Evolutionary conservation across 495 filamentous ascomycete species (phyloP).

Genomic region (Hypoxylon trugodes): DNA sequence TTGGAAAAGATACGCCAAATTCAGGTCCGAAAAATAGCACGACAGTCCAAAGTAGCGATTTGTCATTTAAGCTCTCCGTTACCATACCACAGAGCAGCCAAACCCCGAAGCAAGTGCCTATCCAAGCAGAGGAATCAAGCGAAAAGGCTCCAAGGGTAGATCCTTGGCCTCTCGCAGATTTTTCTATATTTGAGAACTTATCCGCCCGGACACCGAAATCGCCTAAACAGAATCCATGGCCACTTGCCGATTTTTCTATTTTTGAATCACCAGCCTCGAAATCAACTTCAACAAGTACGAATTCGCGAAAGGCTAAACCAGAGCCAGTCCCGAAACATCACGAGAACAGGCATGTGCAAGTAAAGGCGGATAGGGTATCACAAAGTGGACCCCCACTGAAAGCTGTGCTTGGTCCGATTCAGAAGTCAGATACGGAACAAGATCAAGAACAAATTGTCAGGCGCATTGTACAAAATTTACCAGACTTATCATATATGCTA

Average conservation of each 20-base stretch:
- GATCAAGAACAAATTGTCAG: slow-evolving; percentile 48
- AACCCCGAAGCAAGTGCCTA: background rate
- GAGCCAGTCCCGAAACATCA: background rate
- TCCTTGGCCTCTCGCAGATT: slow-evolving; percentile 29
- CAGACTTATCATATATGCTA: slow-evolving; percentile 65
- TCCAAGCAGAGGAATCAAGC: background rate
- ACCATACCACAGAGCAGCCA: slow-evolving; percentile 14
- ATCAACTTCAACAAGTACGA: slow-evolving; percentile 1
- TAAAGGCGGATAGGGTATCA: background rate
- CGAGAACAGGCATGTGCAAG: slow-evolving; percentile 8
- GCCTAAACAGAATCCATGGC: slow-evolving; percentile 44
- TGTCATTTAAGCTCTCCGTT: slow-evolving; percentile 11
- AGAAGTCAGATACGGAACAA: slow-evolving; percentile 33
- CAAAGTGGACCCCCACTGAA: background rate
- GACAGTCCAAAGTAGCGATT: background rate
- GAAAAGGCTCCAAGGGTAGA: slow-evolving; percentile 7
- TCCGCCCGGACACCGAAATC: slow-evolving; percentile 15
- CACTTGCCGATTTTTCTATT: slow-evolving; percentile 48
- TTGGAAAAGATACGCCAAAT: background rate
- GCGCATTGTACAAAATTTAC: slow-evolving; percentile 52
- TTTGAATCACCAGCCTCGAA: slow-evolving; percentile 42
- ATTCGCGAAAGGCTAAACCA: slow-evolving; percentile 5
- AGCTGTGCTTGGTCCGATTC: slow-evolving; percentile 23
- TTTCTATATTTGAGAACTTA: slow-evolving; percentile 27
- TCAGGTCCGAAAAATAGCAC: background rate